These are phyloP conservation scores for Camelina hispida DNA, from an alignment of 345 rosid species.

Conservation along the genomic window DNA sequence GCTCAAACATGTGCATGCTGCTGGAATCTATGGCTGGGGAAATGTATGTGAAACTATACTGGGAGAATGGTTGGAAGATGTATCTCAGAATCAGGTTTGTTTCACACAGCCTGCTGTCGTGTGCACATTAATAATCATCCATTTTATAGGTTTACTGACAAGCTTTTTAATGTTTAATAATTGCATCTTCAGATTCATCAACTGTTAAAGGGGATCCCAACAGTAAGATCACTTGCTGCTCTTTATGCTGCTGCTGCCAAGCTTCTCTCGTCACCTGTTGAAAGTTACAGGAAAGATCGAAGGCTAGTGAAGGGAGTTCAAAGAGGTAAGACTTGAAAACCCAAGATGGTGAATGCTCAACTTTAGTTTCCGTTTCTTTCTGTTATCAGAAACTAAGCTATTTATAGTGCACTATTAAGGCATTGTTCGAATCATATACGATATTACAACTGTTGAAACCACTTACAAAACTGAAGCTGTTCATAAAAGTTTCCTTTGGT, in stretches of 20 bases:
- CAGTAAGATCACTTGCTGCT: slow-evolving; percentile 77
- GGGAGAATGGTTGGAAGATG: slow-evolving; percentile 95
- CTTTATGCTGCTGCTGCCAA: slow-evolving; percentile 81
- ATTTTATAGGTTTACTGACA: slow-evolving; percentile 21
- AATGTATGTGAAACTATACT: slow-evolving; percentile 78
- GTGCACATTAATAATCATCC: slow-evolving; percentile 29
- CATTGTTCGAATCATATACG: background rate
- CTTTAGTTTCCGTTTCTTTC: slow-evolving; percentile 2
- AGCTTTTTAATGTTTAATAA: slow-evolving; percentile 27
- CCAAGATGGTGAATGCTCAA: slow-evolving; percentile 16
- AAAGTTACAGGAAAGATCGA: slow-evolving; percentile 83
- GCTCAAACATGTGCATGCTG: slow-evolving; percentile 91
- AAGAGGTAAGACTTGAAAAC: slow-evolving; percentile 66
- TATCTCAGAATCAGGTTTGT: slow-evolving; percentile 91
- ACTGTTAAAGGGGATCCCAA: slow-evolving; percentile 72
- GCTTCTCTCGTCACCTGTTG: slow-evolving; percentile 85
- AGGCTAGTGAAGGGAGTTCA: slow-evolving; percentile 88
- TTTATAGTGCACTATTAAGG: slow-evolving; percentile 17
- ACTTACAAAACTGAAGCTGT: slow-evolving; percentile 28
- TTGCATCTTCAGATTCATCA: slow-evolving; percentile 61
- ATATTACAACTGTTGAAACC: slow-evolving; percentile 13
- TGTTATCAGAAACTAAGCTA: slow-evolving; percentile 15
- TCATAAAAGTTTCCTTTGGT: background rate
- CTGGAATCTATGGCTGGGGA: slow-evolving; percentile 88
- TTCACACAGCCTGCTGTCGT: background rate